Conservation (phyloP, 2,329 filamentous ascomycete species). For the Neonectria hederae region DNA sequence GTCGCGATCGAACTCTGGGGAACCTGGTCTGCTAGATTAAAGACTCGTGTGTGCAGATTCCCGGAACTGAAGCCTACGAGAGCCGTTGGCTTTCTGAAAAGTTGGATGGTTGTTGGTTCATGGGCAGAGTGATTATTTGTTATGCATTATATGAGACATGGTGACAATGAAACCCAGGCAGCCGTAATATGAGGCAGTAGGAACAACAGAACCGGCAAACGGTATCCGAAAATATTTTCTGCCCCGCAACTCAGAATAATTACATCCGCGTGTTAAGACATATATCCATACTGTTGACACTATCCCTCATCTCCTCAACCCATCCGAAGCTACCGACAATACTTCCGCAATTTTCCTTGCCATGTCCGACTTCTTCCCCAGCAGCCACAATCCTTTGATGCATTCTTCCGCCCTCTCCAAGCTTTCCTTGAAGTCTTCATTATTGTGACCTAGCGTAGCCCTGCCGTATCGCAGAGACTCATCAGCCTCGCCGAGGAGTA, state of each 20-base stretch:
- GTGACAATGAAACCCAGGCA: neutral
- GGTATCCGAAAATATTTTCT: neutral
- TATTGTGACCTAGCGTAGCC: slow-evolving; percentile 31
- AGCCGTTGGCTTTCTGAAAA: neutral
- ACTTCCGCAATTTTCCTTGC: slow-evolving; percentile 40
- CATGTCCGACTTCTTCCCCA: slow-evolving; percentile 65
- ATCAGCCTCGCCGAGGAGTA: slow-evolving; percentile 48
- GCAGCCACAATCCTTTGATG: slow-evolving; percentile 61
- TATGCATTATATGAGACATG: neutral
- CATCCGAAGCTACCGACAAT: slow-evolving; percentile 22
- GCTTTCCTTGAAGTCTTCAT: slow-evolving; percentile 40
- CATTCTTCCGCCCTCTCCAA: slow-evolving; percentile 56
- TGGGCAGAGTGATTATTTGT: neutral
- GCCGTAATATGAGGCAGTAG: too few species aligned
- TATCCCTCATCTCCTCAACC: slow-evolving; percentile 3
- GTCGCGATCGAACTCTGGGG: neutral
- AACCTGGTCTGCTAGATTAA: neutral
- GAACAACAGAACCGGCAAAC: neutral
- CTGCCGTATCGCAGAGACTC: slow-evolving; percentile 34
- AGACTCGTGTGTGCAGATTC: neutral
- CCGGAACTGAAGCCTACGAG: neutral
- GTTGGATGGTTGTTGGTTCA: neutral
- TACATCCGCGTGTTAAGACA: neutral
- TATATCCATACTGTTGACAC: neutral
- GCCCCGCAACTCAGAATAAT: neutral